Conservation (phyloP, 441 rosid species). For the Gossypium aridum region DNA sequence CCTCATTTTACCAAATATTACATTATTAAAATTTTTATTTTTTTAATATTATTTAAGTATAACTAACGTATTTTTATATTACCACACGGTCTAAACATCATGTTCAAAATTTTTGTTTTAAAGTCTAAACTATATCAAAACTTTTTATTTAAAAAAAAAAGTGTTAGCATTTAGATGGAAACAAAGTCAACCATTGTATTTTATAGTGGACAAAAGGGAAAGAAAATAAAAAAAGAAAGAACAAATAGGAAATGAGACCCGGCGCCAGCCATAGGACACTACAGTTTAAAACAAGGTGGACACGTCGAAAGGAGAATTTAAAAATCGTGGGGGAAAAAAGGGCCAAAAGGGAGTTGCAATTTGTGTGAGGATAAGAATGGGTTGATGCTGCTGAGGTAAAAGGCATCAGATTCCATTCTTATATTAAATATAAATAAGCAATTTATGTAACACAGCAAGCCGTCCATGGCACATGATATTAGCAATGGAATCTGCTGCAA, state of each 20-base stretch:
- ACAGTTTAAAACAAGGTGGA: not conserved
- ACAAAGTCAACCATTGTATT: not conserved
- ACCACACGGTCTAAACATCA: too few relatives aligned
- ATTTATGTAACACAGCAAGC: not conserved
- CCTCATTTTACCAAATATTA: too few relatives aligned
- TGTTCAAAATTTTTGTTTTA: too few relatives aligned
- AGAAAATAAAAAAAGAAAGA: not conserved
- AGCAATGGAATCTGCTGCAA: not conserved
- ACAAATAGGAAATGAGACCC: not conserved
- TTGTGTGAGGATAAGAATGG: not conserved
- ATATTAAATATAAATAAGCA: not conserved
- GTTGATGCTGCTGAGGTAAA: not conserved
- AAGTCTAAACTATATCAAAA: too few relatives aligned
- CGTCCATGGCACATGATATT: not conserved
- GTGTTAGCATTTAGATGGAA: not conserved
- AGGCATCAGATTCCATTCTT: slow-evolving; percentile 8
- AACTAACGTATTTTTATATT: too few relatives aligned
- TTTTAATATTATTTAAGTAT: too few relatives aligned
- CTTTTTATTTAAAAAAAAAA: too few relatives aligned
- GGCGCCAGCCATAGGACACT: not conserved
- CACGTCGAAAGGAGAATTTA: not conserved
- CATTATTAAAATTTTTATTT: too few relatives aligned
- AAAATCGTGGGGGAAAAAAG: not conserved
- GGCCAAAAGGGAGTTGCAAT: not conserved
- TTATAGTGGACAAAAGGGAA: not conserved